Conservation (phyloP, 1,284 basidiomycete species). For the Ganoderma lingzhi region DNA sequence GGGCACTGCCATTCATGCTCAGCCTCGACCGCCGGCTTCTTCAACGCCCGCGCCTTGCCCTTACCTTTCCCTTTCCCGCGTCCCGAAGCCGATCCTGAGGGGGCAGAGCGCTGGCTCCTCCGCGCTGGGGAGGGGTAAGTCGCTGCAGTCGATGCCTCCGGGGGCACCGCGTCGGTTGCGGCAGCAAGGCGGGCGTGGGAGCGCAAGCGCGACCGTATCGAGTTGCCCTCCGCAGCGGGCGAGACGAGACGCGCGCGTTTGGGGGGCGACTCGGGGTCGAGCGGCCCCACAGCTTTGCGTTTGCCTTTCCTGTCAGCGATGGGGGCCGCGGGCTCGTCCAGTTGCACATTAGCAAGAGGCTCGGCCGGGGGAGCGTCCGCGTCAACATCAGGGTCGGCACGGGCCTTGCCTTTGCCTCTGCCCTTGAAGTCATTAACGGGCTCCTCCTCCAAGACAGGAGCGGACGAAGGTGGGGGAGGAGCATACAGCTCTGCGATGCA, state of each 20-base stretch:
- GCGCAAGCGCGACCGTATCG: constrained; percentile 33
- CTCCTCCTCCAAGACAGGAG: constrained; percentile 8
- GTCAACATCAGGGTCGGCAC: constrained; percentile 11
- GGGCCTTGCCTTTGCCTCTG: constrained; percentile 37
- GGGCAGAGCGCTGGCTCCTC: constrained; percentile 3
- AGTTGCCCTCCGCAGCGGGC: constrained; percentile 14
- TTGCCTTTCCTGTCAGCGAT: constrained; percentile 30
- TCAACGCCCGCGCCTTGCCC: constrained; percentile 42
- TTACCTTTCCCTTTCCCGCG: constrained; percentile 48
- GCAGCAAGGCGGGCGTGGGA: constrained; percentile 22
- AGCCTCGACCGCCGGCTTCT: constrained; percentile 47
- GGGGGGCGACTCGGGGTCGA: constrained; percentile 21
- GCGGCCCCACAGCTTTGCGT: constrained; percentile 31
- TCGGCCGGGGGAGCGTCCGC: constrained; percentile 1
- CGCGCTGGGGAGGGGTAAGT: not conserved
- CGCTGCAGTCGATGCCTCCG: not conserved
- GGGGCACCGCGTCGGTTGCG: not conserved
- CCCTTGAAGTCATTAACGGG: not conserved
- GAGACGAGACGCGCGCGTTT: constrained; percentile 22
- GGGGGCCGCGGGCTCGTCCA: not conserved
- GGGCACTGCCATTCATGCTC: constrained; percentile 70
- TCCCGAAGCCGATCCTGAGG: not conserved
- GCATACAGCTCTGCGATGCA: constrained; percentile 65
- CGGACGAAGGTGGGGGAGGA: constrained; percentile 41
- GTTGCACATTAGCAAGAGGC: not conserved